Evolutionary conservation across 768 basidiomycete genomes (phyloP), one percentile per base, ranked within the genome.

Genomic region (Mycena capillaripes): DNA sequence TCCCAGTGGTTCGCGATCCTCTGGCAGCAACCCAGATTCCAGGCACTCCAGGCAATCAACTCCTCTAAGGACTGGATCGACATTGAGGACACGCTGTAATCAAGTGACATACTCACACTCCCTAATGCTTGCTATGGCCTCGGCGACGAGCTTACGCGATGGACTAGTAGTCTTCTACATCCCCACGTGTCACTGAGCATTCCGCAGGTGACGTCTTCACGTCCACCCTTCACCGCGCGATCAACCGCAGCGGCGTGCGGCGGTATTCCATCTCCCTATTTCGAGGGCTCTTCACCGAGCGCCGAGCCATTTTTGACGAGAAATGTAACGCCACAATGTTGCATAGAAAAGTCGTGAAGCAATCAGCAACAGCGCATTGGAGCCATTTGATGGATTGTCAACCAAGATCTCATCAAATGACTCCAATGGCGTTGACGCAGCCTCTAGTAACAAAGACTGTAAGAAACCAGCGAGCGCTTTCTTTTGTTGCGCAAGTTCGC

Each of bases 241-340:
- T 95, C 74, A 96, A 97, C 75, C 86, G 90, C 52, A 90, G 89
- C 27, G 93, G 94, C 5, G 82, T 86, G 34, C 83, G 85, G 23
- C 88, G 97, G 29, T 97, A 94, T 80, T 95, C 94, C 0, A 94
- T 97, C 25, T 95, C 97, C 0, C 84, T 97, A 32, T 97, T 98
- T 97, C 2, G 91, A 95, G 88, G 95, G 94, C n/a, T n/a, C n/a
- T n/a, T n/a, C n/a, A n/a, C n/a, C n/a, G n/a, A n/a, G 67, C 58
- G 46, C 16, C 44, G 8, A 42, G 1, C n/a, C 34, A 12, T 19
- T 29, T 60, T 62, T n/a, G n/a, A n/a, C n/a, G n/a, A n/a, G n/a
- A n/a, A n/a, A n/a, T n/a, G n/a, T n/a, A n/a, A n/a, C n/a, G n/a
- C n/a, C n/a, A n/a, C n/a, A n/a, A n/a, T n/a, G n/a, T n/a, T n/a